These are phyloP conservation scores for Mikania micrantha DNA, from an alignment of 129 eudicot genomes.

Conservation along the genomic window DNA sequence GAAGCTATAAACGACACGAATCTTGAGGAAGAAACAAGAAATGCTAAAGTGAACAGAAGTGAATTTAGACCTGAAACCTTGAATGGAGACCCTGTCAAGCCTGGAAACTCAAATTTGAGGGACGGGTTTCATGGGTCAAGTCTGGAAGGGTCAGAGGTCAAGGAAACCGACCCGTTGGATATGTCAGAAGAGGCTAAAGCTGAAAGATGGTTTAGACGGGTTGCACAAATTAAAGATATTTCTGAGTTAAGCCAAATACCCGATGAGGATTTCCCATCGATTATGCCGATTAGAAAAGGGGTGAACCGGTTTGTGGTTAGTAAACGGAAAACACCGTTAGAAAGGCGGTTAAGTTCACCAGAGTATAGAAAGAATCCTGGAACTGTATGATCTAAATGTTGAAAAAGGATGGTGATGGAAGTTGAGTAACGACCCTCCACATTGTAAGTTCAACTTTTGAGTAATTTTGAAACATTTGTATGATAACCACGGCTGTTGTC, in stretches of 20 bases:
- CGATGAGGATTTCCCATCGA: conserved; percentile 90
- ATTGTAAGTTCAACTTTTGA: conserved; percentile 9
- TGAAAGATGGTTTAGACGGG: conserved; percentile 90
- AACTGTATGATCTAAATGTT: conserved; percentile 32
- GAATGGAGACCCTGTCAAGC: background rate
- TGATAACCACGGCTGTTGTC: conserved; percentile 5
- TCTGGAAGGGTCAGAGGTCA: conserved; percentile 92
- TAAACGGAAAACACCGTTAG: conserved; percentile 86
- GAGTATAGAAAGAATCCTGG: conserved; percentile 61
- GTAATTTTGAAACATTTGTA: conserved; percentile 5
- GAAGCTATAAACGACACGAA: conserved; percentile 51
- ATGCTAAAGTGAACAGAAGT: conserved; percentile 6
- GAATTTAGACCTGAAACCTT: conserved; percentile 2
- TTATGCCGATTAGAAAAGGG: conserved; percentile 97
- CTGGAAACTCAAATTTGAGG: conserved; percentile 19
- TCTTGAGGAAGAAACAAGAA: background rate
- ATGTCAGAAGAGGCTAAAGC: conserved; percentile 99
- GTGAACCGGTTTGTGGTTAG: conserved; percentile 95
- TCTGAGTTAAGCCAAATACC: conserved; percentile 90
- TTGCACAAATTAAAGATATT: conserved; percentile 87
- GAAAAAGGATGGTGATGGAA: conserved; percentile 39
- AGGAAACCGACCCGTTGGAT: conserved; percentile 75
- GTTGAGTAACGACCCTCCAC: background rate
- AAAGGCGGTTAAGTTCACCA: conserved; percentile 69
- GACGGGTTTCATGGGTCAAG: conserved; percentile 57